Evolutionary conservation across 2,329 filamentous ascomycete species (phyloP), one percentile per base, ranked within the genome.

Genomic region (Xylaria multiplex): DNA sequence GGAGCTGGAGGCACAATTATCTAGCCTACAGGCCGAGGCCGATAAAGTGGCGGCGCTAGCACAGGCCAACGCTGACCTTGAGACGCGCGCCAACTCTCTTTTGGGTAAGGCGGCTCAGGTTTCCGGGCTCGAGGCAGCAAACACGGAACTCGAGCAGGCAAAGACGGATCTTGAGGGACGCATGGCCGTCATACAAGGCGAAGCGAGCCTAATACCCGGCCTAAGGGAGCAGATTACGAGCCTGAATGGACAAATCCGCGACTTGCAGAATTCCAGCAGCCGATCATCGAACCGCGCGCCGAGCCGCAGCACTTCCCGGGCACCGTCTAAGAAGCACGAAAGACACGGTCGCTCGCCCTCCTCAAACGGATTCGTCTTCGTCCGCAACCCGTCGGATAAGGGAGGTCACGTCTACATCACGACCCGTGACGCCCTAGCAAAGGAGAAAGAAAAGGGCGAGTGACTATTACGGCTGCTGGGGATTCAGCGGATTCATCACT

Each of bases 311-410:
- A 73, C 45, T 57, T 76, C 74, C 9, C 70, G 75, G 5, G 65
- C 69, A 40, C 62, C 71, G n/a, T 49, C 62, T 0, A 70, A 75
- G 67, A 65, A 71, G 59, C 71, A 74, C 64, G 72, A 75, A 67
- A 64, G 72, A 59, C 71, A 74, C 64, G 72, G 69, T 30, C 73
- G 74, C 40, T 72, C 74, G 6, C 71, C 74, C 2, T 76, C 74
- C 1, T 19, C 19, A 19, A 19, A 19, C 45, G 68, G 69, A 16
- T 54, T 76, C 42, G 54, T 76, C n/a, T 73, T 75, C 66, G 72
- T 76, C 14, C 71, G 74, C 27, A 71, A 61, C 60, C 54, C 72
- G 42, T 64, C 72, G 19, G 72, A 68, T 24, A 74, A 74, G 52
- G 64, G 68, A 45, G 64, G 71, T 30, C 64, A 58, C 27, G 61